phyloP scores from a whole-genome alignment of 2,329 filamentous ascomycete genomes.

The Aaosphaeria arxii region DNA sequence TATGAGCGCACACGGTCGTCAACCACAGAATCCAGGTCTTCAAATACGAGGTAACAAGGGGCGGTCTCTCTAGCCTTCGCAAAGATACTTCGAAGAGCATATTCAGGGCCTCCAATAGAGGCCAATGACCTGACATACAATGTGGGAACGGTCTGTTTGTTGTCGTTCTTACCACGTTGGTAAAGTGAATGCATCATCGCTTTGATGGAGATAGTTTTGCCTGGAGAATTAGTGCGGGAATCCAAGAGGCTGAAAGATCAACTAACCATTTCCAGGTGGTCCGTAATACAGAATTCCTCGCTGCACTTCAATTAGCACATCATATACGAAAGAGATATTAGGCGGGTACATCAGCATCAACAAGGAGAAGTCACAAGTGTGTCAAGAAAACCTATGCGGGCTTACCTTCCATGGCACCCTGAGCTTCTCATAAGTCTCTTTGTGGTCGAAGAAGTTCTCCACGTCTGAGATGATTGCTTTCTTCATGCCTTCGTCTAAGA shows the following conservation, averaged over 20 bases:
- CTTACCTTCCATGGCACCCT: constrained; percentile 64
- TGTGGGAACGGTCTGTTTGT: constrained; percentile 51
- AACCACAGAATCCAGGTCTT: constrained; percentile 68
- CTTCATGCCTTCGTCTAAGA: constrained; percentile 65
- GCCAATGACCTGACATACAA: constrained; percentile 52
- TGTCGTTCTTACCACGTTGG: constrained; percentile 40
- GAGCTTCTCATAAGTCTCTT: constrained; percentile 57
- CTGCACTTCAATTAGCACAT: background rate
- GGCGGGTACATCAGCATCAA: no score
- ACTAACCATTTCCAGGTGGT: constrained; percentile 57
- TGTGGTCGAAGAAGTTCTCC: constrained; percentile 60
- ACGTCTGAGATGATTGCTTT: constrained; percentile 62
- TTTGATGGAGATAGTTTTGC: constrained; percentile 68
- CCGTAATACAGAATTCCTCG: constrained; percentile 67
- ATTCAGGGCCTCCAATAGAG: constrained; percentile 53
- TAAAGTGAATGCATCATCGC: constrained; percentile 66
- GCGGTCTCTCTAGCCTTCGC: constrained; percentile 58
- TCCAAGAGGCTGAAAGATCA: background rate
- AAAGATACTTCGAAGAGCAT: constrained; percentile 37
- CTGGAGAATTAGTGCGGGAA: background rate
- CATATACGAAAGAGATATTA: no score
- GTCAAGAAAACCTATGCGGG: background rate
- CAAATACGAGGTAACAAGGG: constrained; percentile 69
- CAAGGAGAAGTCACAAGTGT: background rate
- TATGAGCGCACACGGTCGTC: constrained; percentile 60